Base-by-base conservation (phyloP, 2,329 filamentous ascomycete genomes). In the Neocatenulostroma microsporum region DNA sequence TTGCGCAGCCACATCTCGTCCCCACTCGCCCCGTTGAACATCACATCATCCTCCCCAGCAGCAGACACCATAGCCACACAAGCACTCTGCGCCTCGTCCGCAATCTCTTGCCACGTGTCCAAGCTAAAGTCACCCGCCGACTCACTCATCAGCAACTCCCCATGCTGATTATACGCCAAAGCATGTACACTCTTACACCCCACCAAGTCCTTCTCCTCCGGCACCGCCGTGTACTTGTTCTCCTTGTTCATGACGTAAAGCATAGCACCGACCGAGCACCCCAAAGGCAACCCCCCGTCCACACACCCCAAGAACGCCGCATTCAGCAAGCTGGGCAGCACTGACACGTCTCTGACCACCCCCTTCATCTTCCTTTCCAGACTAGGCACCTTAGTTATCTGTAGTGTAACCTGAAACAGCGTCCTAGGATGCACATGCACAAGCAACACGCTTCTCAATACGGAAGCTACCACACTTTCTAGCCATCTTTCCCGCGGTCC, bases 241-340 rank as follows among this genome's bases (percentile, higher is more conserved):
- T 41, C 46, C 30, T 17, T 30, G 14, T 67, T 58, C 21, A 86
- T 67, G 15, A 79, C 78, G 42, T 86, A 62, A 14, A 82, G 63
- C 1, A 74, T 73, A 3, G 84, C 73, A 13, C 78, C 78, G 28
- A 81, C 74, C 10, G 82, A 82, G 44, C 80, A 77, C 29, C 78
- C 79, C 54, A 96, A 71, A 10, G 89, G 87, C 21, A 95, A 73
- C 2, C 83, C 81, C 18, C 84, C 86, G 28, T 87, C 86, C 23
- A 96, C 68, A 12, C 96, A 73, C 15, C 84, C 79, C 25, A 91
- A 67, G 24, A 88, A 68, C 4, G 84, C 74, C 1, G 87, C 80
- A 60, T 95, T 86, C 20, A 95, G 66, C 44, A 95, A 72, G 21
- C 84, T 76, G 17, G 91, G 85, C 37, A 98, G 76, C 30, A 94